Percentiles rank a stretch among this genome's conserved stretches.
Conservation (phyloP, 73 alveolate genomes). For the Breviolum minutum region DNA sequence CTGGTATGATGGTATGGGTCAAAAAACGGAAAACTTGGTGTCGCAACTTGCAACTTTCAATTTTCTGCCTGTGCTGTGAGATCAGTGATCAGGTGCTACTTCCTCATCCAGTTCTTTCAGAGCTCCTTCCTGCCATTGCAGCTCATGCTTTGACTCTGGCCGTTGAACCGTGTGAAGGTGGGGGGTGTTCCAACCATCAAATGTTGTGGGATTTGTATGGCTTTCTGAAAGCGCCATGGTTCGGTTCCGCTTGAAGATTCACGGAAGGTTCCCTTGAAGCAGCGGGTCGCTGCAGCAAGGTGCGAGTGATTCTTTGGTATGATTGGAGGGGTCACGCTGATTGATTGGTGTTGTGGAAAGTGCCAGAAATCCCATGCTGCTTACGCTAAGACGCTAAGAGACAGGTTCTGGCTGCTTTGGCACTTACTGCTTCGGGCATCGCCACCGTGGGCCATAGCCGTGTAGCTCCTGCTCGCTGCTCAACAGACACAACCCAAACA, state of each 20-base stretch:
- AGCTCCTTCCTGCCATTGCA: conserved; percentile 8
- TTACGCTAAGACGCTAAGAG: background rate
- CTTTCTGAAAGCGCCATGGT: background rate
- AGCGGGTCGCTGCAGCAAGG: conserved; percentile 35
- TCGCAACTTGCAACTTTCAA: background rate
- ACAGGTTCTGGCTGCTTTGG: background rate
- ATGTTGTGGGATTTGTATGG: background rate
- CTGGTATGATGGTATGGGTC: background rate
- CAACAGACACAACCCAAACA: background rate
- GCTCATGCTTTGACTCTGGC: conserved; percentile 58
- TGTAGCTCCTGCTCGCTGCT: conserved; percentile 7
- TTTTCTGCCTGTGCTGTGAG: background rate
- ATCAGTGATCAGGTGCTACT: conserved; percentile 27
- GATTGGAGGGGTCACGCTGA: too few species aligned
- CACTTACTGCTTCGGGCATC: conserved; percentile 5
- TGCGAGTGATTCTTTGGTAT: background rate
- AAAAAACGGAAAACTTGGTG: background rate
- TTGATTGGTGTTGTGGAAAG: too few species aligned
- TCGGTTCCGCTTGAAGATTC: background rate
- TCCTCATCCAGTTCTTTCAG: background rate
- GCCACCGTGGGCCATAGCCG: background rate
- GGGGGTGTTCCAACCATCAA: background rate
- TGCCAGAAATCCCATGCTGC: background rate
- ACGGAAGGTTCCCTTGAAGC: background rate
- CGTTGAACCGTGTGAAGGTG: conserved; percentile 33